phyloP scores from a whole-genome alignment of 768 basidiomycete species.

The Agrocybe chaxingu region DNA sequence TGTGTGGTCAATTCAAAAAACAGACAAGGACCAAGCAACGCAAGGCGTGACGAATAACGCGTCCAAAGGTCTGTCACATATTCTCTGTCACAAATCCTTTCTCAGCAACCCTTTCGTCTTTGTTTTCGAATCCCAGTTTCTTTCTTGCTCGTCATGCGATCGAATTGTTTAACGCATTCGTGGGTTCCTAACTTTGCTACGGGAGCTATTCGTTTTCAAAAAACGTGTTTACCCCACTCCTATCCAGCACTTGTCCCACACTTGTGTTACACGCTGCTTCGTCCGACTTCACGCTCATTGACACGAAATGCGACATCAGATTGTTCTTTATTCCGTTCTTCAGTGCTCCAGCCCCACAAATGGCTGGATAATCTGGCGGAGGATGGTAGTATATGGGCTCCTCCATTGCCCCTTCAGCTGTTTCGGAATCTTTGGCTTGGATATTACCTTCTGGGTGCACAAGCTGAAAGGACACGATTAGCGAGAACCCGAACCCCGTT shows the following conservation, averaged over 20 bases:
- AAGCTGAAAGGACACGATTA: neutral
- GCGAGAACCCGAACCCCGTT: neutral
- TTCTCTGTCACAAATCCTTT: neutral
- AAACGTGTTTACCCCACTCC: slow-evolving; percentile 32
- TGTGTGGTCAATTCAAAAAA: slow-evolving; percentile 3
- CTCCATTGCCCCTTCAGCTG: neutral
- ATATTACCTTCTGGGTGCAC: too few species aligned
- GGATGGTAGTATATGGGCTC: slow-evolving; percentile 32
- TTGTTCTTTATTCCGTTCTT: slow-evolving; percentile 42
- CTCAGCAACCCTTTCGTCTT: neutral
- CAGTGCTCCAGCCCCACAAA: slow-evolving; percentile 42
- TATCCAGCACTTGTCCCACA: slow-evolving; percentile 23
- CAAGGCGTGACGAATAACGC: neutral
- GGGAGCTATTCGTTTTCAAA: slow-evolving; percentile 8
- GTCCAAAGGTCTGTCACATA: neutral
- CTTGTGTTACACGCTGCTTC: slow-evolving; percentile 23
- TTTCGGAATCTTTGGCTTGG: neutral
- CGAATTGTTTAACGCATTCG: too few species aligned
- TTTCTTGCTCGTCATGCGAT: neutral
- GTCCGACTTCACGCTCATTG: slow-evolving; percentile 31
- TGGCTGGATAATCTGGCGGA: slow-evolving; percentile 47
- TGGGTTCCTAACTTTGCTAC: neutral
- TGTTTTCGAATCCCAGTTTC: neutral
- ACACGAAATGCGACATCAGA: slow-evolving; percentile 57
- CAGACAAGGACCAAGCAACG: neutral